Evolutionary conservation across 2,329 filamentous ascomycete genomes (phyloP).

Genomic region (Diaporthe sp.): DNA sequence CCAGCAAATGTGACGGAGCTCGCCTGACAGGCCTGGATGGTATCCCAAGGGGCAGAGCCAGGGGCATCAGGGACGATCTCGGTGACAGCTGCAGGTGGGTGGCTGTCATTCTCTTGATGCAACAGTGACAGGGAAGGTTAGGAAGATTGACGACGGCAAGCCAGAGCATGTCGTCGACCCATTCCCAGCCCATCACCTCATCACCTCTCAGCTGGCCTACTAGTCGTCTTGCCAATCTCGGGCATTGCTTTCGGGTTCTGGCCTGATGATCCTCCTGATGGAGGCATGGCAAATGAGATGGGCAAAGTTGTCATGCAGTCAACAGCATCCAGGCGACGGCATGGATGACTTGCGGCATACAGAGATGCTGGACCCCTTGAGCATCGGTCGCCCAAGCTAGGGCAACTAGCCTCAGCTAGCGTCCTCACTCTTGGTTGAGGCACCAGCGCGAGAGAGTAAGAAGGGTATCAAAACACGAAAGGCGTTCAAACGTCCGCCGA

Average conservation of each 20-base stretch:
- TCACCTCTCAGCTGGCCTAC: not conserved
- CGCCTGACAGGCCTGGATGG: not conserved
- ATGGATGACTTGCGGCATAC: not conserved
- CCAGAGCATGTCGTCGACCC: not conserved
- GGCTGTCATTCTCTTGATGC: slow-evolving; percentile 14
- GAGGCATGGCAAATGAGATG: slow-evolving; percentile 11
- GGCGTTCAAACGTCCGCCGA: slow-evolving; percentile 27
- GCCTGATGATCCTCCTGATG: not conserved
- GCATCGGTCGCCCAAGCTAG: not conserved
- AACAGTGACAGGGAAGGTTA: not conserved
- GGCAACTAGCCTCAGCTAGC: not conserved
- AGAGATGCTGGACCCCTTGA: not conserved
- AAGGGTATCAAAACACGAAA: slow-evolving; percentile 1
- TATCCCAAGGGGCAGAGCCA: not conserved
- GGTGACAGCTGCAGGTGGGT: slow-evolving; percentile 6
- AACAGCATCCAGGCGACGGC: slow-evolving; percentile 8
- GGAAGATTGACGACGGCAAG: not conserved
- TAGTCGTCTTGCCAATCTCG: not conserved
- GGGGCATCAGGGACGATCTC: not conserved
- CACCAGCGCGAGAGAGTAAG: not conserved
- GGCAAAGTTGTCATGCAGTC: slow-evolving; percentile 15
- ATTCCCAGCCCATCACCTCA: not conserved
- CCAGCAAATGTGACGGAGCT: not conserved
- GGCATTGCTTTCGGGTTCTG: not conserved
- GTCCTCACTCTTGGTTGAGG: not conserved